These are phyloP conservation scores for Backusella tuberculispora DNA, from an alignment of 192 early-diverging fungal genomes.

Conservation along the genomic window DNA sequence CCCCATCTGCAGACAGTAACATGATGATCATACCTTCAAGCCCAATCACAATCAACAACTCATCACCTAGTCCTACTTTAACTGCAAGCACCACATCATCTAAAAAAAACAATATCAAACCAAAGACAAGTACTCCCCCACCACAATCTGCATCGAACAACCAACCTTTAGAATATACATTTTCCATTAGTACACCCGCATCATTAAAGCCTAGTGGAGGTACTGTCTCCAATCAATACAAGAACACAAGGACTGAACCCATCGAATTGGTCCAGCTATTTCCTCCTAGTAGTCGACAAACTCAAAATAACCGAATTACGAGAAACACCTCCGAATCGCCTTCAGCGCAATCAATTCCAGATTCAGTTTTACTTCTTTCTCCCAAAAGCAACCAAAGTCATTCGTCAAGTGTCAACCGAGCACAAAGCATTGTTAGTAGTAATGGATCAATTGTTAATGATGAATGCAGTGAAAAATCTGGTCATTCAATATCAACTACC, in stretches of 20 bases:
- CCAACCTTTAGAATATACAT: slow-evolving; percentile 30
- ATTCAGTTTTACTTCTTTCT: not conserved
- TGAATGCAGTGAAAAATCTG: not conserved
- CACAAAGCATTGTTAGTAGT: slow-evolving; percentile 6
- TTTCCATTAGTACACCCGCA: slow-evolving; percentile 34
- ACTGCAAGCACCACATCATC: slow-evolving; percentile 1
- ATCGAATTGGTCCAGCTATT: slow-evolving; percentile 25
- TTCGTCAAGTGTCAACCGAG: not conserved
- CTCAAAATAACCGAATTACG: not conserved
- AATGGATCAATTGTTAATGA: not conserved
- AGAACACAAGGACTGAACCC: not conserved
- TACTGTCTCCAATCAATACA: not conserved
- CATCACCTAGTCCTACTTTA: not conserved
- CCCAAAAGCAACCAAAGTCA: not conserved
- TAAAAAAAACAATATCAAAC: not conserved
- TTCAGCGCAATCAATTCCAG: not conserved
- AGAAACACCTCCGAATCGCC: not conserved
- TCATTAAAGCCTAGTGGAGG: slow-evolving; percentile 14
- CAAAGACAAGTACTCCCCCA: not conserved
- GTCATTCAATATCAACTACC: not conserved
- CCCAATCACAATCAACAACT: not conserved
- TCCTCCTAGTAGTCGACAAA: slow-evolving; percentile 5
- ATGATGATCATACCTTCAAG: slow-evolving; percentile 12
- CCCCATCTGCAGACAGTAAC: not conserved
- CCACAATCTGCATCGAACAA: not conserved